phyloP scores from a whole-genome alignment of 139 green algal species.

The Volvox africanus region DNA sequence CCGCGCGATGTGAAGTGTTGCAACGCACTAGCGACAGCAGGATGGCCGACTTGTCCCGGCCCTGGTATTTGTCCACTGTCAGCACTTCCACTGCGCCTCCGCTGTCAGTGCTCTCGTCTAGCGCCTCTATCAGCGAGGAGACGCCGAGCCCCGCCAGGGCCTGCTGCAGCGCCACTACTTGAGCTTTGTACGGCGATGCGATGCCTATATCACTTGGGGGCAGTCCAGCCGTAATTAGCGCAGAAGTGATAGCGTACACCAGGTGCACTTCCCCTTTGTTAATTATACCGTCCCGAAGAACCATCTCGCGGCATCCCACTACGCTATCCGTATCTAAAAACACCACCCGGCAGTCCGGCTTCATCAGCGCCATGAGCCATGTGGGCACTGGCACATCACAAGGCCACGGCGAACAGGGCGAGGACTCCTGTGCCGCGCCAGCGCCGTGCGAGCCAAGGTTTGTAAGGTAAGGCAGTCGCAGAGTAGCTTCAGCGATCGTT shows the following conservation, averaged over 20 bases:
- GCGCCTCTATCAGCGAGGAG: neutral
- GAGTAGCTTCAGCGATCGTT: conserved; percentile 61
- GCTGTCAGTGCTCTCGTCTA: neutral
- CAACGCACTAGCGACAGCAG: conserved; percentile 83
- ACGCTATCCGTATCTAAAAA: conserved; percentile 87
- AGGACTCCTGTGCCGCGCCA: neutral
- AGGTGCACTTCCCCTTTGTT: conserved; percentile 81
- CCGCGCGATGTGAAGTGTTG: conserved; percentile 67
- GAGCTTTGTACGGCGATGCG: conserved; percentile 88
- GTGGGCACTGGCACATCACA: neutral
- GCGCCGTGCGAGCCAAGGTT: neutral
- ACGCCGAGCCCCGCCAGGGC: neutral
- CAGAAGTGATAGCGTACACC: conserved; percentile 64
- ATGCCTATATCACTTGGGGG: conserved; percentile 70
- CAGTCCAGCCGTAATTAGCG: conserved; percentile 70
- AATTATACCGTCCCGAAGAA: conserved; percentile 53
- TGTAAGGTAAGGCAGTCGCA: conserved; percentile 65
- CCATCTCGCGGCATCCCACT: conserved; percentile 52
- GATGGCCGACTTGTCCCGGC: conserved; percentile 84
- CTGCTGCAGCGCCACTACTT: conserved; percentile 68
- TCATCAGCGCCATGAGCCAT: conserved; percentile 64
- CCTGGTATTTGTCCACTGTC: conserved; percentile 92
- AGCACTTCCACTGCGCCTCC: conserved; percentile 75
- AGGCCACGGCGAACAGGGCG: neutral
- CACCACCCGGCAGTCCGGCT: conserved; percentile 73